Evolutionary conservation across 2,329 filamentous ascomycete genomes (phyloP), one percentile per base, ranked within the genome.

Genomic region (Polychaeton citri): DNA sequence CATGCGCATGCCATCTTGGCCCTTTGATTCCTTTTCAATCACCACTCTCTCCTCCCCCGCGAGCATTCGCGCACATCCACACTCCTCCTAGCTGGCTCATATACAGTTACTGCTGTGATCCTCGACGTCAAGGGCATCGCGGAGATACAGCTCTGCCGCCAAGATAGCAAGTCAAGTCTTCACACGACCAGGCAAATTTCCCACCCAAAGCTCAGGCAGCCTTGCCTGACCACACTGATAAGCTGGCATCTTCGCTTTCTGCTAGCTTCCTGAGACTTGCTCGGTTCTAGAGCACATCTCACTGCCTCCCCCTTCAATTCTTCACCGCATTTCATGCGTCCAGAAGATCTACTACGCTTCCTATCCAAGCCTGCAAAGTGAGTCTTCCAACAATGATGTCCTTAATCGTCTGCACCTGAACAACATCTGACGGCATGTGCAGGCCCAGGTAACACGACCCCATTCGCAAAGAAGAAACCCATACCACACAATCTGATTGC

Each of bases 321-420:
- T 3, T 15, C 12, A 28, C 24, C 3, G 3, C 45, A 35, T 61
- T 83, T 76, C 79, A 94, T 94, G 86, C 87, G 76, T 81, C 79
- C 74, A 63, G 81, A 79, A 68, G 83, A 92, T 65, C 77, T 92
- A 57, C 76, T 93, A 59, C 82, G 85, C 68, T 90, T 92, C 69
- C 76, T 94, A 53, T 92, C 84, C 60, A 90, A 90, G 72, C 85
- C 85, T 59, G 83, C 84, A 63, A 93, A 93, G 86, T 93, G 66
- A 59, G 81, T 24, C 21, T 38, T 32, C 19, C 40, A 43, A 30
- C 40, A 34, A 15, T 40, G 6, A 33, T 21, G 20, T 21, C 9
- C 28, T 9, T n/a, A n/a, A n/a, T n/a, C n/a, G n/a, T n/a, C n/a
- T n/a, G n/a, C n/a, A n/a, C n/a, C n/a, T n/a, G n/a, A n/a, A n/a